Evolutionary conservation across 2,329 filamentous ascomycete species (phyloP), one percentile per base, ranked within the genome.

Genomic region (Hirsutella rhossiliensis): DNA sequence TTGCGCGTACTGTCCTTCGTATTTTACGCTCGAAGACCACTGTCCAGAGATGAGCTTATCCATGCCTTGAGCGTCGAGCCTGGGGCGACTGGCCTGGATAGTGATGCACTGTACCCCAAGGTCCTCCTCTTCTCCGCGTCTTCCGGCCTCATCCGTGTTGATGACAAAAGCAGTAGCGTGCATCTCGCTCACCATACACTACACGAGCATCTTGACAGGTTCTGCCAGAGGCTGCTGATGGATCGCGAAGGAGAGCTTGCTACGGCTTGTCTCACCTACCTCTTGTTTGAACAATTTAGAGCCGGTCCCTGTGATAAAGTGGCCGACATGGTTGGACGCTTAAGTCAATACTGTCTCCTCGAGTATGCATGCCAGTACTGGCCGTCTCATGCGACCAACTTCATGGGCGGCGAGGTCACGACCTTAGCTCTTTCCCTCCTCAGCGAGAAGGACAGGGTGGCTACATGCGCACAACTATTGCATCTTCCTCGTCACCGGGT

Each of bases 1-100:
- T 29, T 38, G 27, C 40, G 41, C 20, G 42, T 43, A 18, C 38
- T 48, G 15, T 45, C 46, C 2, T 46, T 19, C 32, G 28, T 46
- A 31, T 48, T 44, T 36, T 48, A 40, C 20, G 46, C 46, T 34
- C 43, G 43, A 40, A 46, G 42, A 28, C 46, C 46, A 17, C 42
- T 48, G 9, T 43, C 28, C 28, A 39, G 28, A n/a, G 42, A 48
- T n/a, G 46, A 48, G 44, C 42, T 48, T 19, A n/a, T 48, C 20
- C 47, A 48, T 41, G 42, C 44, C 28, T 41, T 48, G 34, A 46
- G 47, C 32, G 32, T 46, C 32, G 44, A 46, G 6, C 37, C 42
- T 30, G 47, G 38, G n/a, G 40, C 41, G 30, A 38, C 30, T n/a
- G 44, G 44, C 15, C 18, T 48, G 18, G 42, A 20, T 32, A 41